These are phyloP conservation scores for Epichloe sibirici DNA, from an alignment of 2,329 filamentous ascomycete species.

Conservation along the genomic window DNA sequence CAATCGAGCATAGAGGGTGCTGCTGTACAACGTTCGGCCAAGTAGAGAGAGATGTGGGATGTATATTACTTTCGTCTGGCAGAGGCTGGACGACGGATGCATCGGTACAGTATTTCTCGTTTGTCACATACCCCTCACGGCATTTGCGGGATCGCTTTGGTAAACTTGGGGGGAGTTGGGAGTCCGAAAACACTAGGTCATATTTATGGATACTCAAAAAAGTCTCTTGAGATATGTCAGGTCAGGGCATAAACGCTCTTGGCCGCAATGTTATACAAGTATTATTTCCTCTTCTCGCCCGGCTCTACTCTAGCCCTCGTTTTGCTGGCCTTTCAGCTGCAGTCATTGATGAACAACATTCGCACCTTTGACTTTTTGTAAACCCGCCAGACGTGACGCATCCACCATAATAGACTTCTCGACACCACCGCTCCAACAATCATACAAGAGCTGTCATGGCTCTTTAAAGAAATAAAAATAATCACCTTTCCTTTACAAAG, in stretches of 20 bases:
- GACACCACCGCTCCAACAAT: not conserved
- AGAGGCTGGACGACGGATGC: too few species aligned
- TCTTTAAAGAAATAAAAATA: not conserved
- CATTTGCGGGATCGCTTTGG: slow-evolving; percentile 4
- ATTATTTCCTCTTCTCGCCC: not conserved
- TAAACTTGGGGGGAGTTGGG: slow-evolving; percentile 13
- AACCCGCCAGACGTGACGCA: not conserved
- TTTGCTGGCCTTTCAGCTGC: too few species aligned
- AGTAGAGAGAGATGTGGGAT: too few species aligned
- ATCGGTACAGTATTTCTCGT: too few species aligned
- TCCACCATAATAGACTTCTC: not conserved
- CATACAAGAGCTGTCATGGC: not conserved
- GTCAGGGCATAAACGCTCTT: not conserved
- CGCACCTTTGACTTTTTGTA: too few species aligned
- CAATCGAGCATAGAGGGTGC: not conserved
- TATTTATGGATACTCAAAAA: not conserved
- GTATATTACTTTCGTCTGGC: too few species aligned
- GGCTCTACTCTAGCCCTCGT: not conserved
- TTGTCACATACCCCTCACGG: not conserved
- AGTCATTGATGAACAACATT: too few species aligned
- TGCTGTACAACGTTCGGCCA: too few species aligned
- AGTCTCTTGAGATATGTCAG: not conserved
- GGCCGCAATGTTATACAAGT: not conserved
- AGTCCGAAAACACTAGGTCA: slow-evolving; percentile 4
- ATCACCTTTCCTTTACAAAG: not conserved